phyloP scores from a whole-genome alignment of 2,329 filamentous ascomycete genomes.

The Neonectria faginata region DNA sequence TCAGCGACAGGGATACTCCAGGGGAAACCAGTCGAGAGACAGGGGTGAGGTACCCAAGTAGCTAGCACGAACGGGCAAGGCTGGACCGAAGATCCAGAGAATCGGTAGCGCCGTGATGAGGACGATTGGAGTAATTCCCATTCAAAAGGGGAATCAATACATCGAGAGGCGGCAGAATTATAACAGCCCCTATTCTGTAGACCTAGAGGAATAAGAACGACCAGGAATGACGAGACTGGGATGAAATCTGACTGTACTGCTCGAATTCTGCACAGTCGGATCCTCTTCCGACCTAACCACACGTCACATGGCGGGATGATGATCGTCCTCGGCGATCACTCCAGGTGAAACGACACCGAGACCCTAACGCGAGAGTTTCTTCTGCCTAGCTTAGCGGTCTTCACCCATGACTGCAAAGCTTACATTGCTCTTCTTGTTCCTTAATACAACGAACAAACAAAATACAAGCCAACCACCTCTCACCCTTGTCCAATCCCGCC shows the following conservation, averaged over 20 bases:
- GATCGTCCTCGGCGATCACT: slow-evolving; percentile 18
- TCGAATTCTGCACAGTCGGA: background rate
- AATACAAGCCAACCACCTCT: background rate
- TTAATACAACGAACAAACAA: background rate
- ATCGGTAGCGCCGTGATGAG: background rate
- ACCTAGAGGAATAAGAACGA: background rate
- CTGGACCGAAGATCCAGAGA: background rate
- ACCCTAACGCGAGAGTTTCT: slow-evolving; percentile 12
- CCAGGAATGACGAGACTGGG: background rate
- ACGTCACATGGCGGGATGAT: slow-evolving; percentile 16
- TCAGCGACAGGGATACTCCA: slow-evolving; percentile 1
- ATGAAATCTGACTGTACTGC: slow-evolving; percentile 1
- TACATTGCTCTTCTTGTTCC: too few relatives aligned
- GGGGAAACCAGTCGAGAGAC: background rate
- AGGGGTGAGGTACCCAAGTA: background rate
- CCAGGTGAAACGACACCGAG: slow-evolving; percentile 17
- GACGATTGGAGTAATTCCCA: background rate
- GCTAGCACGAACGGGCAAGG: background rate
- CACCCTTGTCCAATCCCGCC: background rate
- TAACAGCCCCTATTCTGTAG: background rate
- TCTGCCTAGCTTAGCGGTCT: background rate
- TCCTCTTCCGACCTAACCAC: slow-evolving; percentile 7
- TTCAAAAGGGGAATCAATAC: background rate
- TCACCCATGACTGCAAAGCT: background rate
- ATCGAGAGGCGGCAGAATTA: background rate